Conservation (phyloP, 208 protist species). For the Acanthamoeba healyi region DNA sequence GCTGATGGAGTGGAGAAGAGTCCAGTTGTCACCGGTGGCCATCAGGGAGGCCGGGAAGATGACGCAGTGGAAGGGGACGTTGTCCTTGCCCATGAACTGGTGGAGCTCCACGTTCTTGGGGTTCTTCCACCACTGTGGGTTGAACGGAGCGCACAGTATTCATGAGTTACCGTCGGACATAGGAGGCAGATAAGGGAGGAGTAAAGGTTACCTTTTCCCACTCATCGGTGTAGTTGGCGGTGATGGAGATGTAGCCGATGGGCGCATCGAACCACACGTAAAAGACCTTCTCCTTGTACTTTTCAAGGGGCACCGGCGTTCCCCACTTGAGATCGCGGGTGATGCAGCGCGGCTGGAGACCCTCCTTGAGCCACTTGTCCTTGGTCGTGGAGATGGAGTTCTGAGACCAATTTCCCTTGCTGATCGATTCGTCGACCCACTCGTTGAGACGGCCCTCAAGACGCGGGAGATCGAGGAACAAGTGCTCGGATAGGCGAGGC, state of each 20-base stretch:
- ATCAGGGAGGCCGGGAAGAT: slow-evolving; percentile 92
- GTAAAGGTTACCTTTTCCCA: slow-evolving; percentile 82
- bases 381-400: slow-evolving; percentile 86
- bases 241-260: slow-evolving; percentile 93
- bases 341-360: slow-evolving; percentile 91
- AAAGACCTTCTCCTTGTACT: slow-evolving; percentile 89
- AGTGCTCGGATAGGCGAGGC: slow-evolving; percentile 82
- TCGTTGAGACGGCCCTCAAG: slow-evolving; percentile 75
- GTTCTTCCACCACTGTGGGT: slow-evolving; percentile 91
- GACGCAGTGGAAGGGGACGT: slow-evolving; percentile 93
- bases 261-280: slow-evolving; percentile 95
- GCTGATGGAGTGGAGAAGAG: slow-evolving; percentile 87
- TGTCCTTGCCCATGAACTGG: slow-evolving; percentile 95
- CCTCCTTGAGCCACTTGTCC: slow-evolving; percentile 88
- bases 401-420: slow-evolving; percentile 21
- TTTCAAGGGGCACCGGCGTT: slow-evolving; percentile 89
- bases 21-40: slow-evolving; percentile 85
- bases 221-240: slow-evolving; percentile 88
- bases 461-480: slow-evolving; percentile 89
- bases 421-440: slow-evolving; percentile 79
- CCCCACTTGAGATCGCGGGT: slow-evolving; percentile 93
- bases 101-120: slow-evolving; percentile 89
- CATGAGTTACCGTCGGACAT: background rate
- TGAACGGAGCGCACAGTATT: background rate
- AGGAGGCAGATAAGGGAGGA: background rate